phyloP scores from a whole-genome alignment of 1,139 yeast species.

The Citeromyces hawaiiensis region DNA sequence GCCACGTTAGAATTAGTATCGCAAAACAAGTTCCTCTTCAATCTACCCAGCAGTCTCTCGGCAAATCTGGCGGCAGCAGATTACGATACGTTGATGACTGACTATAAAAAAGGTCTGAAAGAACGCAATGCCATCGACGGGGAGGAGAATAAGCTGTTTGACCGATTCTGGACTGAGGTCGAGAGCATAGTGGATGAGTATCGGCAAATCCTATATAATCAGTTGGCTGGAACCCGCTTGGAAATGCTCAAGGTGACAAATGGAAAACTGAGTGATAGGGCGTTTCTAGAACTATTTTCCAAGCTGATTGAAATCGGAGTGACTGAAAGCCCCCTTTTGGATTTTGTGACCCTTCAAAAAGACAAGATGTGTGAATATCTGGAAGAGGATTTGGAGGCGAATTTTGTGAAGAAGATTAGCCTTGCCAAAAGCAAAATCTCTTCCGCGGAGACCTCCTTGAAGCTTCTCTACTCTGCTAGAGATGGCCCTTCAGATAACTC shows the following conservation, averaged over 20 bases:
- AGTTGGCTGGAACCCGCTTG: conserved; percentile 25
- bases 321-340: conserved; percentile 49
- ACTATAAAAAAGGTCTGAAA: conserved; percentile 36
- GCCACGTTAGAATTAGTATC: conserved; percentile 52
- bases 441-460: not conserved
- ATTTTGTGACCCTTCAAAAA: conserved; percentile 41
- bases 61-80: conserved; percentile 43
- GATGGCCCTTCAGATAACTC: not conserved
- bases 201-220: conserved; percentile 48
- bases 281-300: conserved; percentile 39
- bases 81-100: conserved; percentile 58
- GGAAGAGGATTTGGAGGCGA: conserved; percentile 11
- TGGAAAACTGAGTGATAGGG: not conserved
- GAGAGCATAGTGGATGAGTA: conserved; percentile 53
- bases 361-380: conserved; percentile 20
- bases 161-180: conserved; percentile 55
- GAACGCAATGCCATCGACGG: not conserved
- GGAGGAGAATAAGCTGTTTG: conserved; percentile 13
- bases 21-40: conserved; percentile 49
- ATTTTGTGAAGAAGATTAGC: conserved; percentile 8
- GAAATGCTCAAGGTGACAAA: conserved; percentile 20
- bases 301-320: conserved; percentile 47
- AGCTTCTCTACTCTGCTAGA: not conserved
- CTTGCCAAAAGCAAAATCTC: not conserved
- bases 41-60: conserved; percentile 52